Percentiles rank a stretch among this genome's conserved stretches.
phyloP scores from a whole-genome alignment of 2,329 filamentous ascomycete genomes.

The Pseudogymnoascus sp. region DNA sequence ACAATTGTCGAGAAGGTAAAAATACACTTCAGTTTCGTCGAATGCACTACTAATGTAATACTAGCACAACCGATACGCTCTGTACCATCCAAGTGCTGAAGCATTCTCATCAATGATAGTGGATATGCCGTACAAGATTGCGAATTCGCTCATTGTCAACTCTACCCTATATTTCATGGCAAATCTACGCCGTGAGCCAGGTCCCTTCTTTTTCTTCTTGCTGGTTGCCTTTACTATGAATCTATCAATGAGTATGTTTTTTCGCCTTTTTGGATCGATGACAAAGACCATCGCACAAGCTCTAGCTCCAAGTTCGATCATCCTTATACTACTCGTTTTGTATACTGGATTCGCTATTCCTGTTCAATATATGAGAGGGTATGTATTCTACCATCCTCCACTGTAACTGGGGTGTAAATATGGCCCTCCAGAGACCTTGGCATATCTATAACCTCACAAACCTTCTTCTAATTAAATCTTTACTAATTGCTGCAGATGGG shows the following conservation, averaged over 20 bases:
- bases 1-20: constrained; percentile 32
- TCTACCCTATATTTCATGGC: constrained; percentile 76
- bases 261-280: constrained; percentile 68
- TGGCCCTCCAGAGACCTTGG: constrained; percentile 47
- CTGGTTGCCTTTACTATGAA: constrained; percentile 23
- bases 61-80: constrained; percentile 71
- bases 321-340: constrained; percentile 48
- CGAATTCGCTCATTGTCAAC: constrained; percentile 68
- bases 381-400: neutral
- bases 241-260: constrained; percentile 69
- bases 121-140: constrained; percentile 73
- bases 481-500: constrained; percentile 57
- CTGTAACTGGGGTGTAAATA: neutral
- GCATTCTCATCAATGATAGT: constrained; percentile 76
- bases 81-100: constrained; percentile 87
- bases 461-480: constrained; percentile 39
- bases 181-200: constrained; percentile 42
- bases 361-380: constrained; percentile 7
- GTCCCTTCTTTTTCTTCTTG: constrained; percentile 70
- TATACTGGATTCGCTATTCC: constrained; percentile 46
- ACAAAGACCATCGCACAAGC: constrained; percentile 64
- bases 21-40: neutral
- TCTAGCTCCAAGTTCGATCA: constrained; percentile 51
- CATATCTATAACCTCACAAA: constrained; percentile 50
- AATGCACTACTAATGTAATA: neutral